A percentile compares a stretch with the other conserved stretches of the same genome.
Evolutionary conservation across 2,329 filamentous ascomycete species (phyloP).

Genomic region (Fusarium neocosmosporiellum): DNA sequence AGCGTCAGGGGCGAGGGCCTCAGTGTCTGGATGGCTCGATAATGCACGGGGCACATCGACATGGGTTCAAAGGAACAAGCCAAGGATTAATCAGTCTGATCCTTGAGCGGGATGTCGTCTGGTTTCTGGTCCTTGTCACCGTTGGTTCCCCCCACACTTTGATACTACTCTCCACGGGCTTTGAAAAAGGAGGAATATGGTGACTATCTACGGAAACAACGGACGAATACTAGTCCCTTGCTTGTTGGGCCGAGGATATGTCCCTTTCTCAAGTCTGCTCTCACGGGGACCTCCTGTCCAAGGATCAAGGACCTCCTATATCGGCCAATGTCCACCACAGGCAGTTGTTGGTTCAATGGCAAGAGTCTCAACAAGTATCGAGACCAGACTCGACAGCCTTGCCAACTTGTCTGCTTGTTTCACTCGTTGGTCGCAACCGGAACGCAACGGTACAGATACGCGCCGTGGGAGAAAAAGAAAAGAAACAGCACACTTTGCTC

Average conservation of each 20-base stretch:
- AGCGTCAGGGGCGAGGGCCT: slow-evolving; percentile 34
- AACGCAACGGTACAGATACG: slow-evolving; percentile 2
- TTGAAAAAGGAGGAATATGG: slow-evolving; percentile 6
- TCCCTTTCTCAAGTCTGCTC: not conserved
- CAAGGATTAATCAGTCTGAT: slow-evolving; percentile 9
- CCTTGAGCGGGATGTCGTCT: not conserved
- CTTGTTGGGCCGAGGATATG: not conserved
- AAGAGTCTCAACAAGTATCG: not conserved
- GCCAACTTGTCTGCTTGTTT: not conserved
- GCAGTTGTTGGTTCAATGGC: not conserved
- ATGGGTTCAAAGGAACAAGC: slow-evolving; percentile 13
- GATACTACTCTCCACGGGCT: slow-evolving; percentile 13
- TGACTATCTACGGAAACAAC: not conserved
- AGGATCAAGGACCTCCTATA: not conserved
- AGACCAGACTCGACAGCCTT: not conserved
- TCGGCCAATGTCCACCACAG: not conserved
- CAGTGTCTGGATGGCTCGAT: slow-evolving; percentile 28
- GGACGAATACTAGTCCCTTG: not conserved
- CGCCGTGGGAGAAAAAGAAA: slow-evolving; percentile 3
- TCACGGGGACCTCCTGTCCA: not conserved
- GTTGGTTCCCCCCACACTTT: slow-evolving; percentile 12
- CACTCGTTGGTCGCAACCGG: not conserved
- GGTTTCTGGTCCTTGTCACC: not conserved
- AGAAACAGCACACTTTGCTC: not conserved
- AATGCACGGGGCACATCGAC: slow-evolving; percentile 19